phyloP scores from a whole-genome alignment of 768 basidiomycete genomes.

The Suillus americanus region DNA sequence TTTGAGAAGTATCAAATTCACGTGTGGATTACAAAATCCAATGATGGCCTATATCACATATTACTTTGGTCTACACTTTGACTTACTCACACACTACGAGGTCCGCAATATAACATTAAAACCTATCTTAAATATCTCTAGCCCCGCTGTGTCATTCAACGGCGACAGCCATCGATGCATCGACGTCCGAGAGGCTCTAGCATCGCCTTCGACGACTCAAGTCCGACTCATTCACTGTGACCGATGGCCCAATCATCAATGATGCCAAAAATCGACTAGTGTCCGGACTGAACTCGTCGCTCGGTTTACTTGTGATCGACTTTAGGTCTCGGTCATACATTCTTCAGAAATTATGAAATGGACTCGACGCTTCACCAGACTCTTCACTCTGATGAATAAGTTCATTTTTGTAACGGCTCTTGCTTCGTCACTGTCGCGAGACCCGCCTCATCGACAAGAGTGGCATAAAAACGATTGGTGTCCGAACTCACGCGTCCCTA shows the following conservation, averaged over 20 bases:
- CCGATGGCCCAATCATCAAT: constrained; percentile 75
- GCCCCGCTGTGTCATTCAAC: too few relatives aligned
- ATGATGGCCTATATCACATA: neutral
- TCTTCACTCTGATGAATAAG: constrained; percentile 69
- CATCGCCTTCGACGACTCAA: constrained; percentile 84
- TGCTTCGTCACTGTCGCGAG: constrained; percentile 70
- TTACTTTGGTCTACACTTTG: too few relatives aligned
- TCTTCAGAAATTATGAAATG: constrained; percentile 90
- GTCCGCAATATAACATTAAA: too few relatives aligned
- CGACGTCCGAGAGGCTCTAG: constrained; percentile 40
- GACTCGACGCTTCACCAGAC: constrained; percentile 81
- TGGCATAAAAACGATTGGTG: constrained; percentile 81
- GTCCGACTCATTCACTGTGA: constrained; percentile 62
- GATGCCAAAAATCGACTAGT: constrained; percentile 96
- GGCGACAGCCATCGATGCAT: constrained; percentile 35
- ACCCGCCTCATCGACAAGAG: neutral
- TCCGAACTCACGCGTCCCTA: constrained; percentile 25
- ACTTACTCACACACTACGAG: neutral
- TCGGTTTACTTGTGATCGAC: constrained; percentile 3
- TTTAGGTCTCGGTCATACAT: constrained; percentile 73
- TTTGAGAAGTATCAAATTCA: constrained; percentile 11
- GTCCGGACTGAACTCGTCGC: constrained; percentile 36
- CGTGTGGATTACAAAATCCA: neutral
- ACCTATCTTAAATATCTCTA: too few relatives aligned
- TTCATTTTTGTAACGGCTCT: constrained; percentile 84